Evolutionary conservation across 2,329 filamentous ascomycete genomes (phyloP).

Genomic region (Botrytis aclada): DNA sequence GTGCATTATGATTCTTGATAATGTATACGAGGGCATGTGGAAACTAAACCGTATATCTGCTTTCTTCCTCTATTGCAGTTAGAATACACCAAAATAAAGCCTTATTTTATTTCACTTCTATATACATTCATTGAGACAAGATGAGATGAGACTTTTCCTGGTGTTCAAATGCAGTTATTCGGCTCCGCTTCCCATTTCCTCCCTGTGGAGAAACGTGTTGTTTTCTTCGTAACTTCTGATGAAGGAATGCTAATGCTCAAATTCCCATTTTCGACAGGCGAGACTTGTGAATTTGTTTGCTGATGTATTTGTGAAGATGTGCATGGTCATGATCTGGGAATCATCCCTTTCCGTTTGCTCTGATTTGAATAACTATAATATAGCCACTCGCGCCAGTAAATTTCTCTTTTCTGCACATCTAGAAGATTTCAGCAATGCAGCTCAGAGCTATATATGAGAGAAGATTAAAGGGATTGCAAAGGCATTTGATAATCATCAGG

Average conservation of each 20-base stretch:
- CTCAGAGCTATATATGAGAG: too few relatives aligned
- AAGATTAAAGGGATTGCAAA: too few relatives aligned
- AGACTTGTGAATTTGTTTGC: not conserved
- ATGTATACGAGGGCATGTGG: not conserved
- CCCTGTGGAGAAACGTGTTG: not conserved
- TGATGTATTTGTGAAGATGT: not conserved
- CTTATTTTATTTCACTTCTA: too few relatives aligned
- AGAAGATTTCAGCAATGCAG: too few relatives aligned
- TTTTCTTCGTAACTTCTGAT: too few relatives aligned
- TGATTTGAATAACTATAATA: not conserved
- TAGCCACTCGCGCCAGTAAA: too few relatives aligned
- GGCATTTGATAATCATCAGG: too few relatives aligned
- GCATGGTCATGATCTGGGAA: not conserved
- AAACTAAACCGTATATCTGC: not conserved
- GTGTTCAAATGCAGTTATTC: not conserved
- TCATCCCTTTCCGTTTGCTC: not conserved
- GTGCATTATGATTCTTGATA: too few relatives aligned
- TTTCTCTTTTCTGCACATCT: too few relatives aligned
- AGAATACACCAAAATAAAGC: not conserved
- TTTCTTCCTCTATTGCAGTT: not conserved
- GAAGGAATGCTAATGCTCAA: not conserved
- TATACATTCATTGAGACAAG: not conserved
- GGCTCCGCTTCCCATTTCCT: not conserved
- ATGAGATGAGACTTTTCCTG: not conserved
- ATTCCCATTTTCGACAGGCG: not conserved